Base-by-base conservation (phyloP, 1,284 basidiomycete species). In the Microstroma glucosiphilum region DNA sequence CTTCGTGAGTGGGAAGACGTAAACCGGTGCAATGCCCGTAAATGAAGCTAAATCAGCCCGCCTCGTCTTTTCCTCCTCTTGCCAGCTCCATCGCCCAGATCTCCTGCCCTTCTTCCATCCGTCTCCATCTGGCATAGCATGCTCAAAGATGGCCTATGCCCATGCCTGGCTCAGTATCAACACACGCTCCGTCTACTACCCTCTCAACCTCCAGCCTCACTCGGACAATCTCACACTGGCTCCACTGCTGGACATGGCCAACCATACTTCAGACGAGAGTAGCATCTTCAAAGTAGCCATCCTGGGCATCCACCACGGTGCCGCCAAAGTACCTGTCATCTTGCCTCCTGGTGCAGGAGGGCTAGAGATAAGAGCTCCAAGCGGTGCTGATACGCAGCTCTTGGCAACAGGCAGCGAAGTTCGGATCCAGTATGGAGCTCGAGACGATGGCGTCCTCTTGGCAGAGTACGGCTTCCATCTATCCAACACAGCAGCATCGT, bases 181-280 rank as follows among this genome's bases (percentile, higher is more conserved):
- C 48, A 69, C 75, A 12, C 71, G 76, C n/a, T 78, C 73, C 56
- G 63, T 78, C 43, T 75, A 68, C 43, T 30, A 69, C 13, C 71
- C 70, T 7, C 67, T 77, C 7, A 57, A 61, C 1, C 65, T 75
- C 8, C 65, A 60, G 11, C 57, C 67, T 15, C 75, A 75, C 26
- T 60, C 60, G 12, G 73, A 78, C 66, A 78, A 78, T 51, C 70
- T 78, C 53, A 76, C 76, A 1, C 56, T 78, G 3, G 74, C 73
- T 6, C 75, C 76, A 0, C 40, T 78, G 60, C 72, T 78, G 11
- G 76, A 78, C 40, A 77, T 78, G 76, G 73, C 75, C 37, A 78
- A 78, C 53, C 76, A 78, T 56, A 78, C 75, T 2, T 53, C 65
- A 1, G 62, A 69, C 17, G 40, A 61, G 0, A 40, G 56, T 17